Base-by-base conservation (phyloP, 768 basidiomycete genomes). In the Lactarius pseudohatsudake region DNA sequence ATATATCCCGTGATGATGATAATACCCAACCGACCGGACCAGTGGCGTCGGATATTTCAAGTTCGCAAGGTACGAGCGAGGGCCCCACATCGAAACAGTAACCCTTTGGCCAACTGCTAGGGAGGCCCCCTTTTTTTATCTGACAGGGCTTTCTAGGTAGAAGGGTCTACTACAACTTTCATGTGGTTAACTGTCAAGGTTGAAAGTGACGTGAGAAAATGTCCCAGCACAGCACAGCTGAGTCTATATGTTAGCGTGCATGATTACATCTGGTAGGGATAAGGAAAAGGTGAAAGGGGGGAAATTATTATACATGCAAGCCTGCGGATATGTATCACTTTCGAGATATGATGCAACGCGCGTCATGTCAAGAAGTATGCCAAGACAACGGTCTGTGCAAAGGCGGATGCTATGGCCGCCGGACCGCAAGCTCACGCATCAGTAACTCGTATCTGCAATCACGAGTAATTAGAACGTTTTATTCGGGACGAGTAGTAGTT, bases 391-490 rank as follows among this genome's bases (percentile, higher is more conserved):
- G 11, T 5, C 30, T 34, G 34, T 20, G 65, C 30, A n/a, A 22
- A 41, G 41, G 41, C 10, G 22, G 61, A 6, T 20, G 56, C 41
- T 60, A 59, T 70, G 64, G 53, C 55, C 69, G 34, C 30, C 57
- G 62, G 16, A 26, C 15, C 28, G 66, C 47, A 28, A 74, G 68
- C n/a, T 74, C 65, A 38, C 79, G 74, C 80, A 81, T 80, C 67
- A 80, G 72, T 59, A 80, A 64, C 71, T 81, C 80, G 68, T 81
- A 82, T 57, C 81, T 81, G 26, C 16, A 26, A 60, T 3, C 58
- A 69, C 28, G 15, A 36, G 38, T 38, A 36, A 45, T 60, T n/a
- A 64, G 64, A 20, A 40, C 10, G 55, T 80, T 73, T 22, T 30
- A 20, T 54, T 54, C 5, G 41, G 22, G 30, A 20, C 20, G 22